phyloP scores from a whole-genome alignment of 345 rosid genomes.

The Leavenworthia alabamica region DNA sequence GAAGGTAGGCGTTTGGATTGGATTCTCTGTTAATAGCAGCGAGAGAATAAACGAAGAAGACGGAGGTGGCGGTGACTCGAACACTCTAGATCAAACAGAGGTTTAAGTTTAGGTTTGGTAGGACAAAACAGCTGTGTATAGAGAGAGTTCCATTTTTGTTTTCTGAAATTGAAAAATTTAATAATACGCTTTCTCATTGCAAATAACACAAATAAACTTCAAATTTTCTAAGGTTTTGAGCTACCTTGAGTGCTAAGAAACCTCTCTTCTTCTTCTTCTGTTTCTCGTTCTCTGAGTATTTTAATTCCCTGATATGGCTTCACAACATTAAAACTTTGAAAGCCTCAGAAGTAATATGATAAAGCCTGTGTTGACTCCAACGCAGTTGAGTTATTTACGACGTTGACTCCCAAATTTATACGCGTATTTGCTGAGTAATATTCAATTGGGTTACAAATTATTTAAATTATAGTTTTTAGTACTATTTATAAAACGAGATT shows the following conservation, averaged over 20 bases:
- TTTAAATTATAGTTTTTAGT: neutral
- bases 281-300: conserved; percentile 31
- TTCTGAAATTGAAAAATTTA: neutral
- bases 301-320: too few species aligned
- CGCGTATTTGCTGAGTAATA: neutral
- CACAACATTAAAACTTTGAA: too few species aligned
- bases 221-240: conserved; percentile 7
- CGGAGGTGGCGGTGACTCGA: neutral
- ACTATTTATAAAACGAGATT: neutral
- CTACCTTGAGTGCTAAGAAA: conserved; percentile 8
- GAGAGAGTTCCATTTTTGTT: neutral
- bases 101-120: neutral
- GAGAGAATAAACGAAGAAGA: conserved; percentile 12
- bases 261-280: neutral
- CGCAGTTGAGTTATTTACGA: too few species aligned
- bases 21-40: neutral
- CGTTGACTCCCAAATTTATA: conserved; percentile 5
- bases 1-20: conserved; percentile 19
- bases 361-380: too few species aligned
- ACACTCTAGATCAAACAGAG: conserved; percentile 4
- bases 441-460: neutral
- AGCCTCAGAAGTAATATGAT: too few species aligned
- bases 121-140: neutral
- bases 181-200: neutral
- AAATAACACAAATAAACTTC: neutral